phyloP scores from a whole-genome alignment of 2,329 filamentous ascomycete species.

The Fusarium acutatum region DNA sequence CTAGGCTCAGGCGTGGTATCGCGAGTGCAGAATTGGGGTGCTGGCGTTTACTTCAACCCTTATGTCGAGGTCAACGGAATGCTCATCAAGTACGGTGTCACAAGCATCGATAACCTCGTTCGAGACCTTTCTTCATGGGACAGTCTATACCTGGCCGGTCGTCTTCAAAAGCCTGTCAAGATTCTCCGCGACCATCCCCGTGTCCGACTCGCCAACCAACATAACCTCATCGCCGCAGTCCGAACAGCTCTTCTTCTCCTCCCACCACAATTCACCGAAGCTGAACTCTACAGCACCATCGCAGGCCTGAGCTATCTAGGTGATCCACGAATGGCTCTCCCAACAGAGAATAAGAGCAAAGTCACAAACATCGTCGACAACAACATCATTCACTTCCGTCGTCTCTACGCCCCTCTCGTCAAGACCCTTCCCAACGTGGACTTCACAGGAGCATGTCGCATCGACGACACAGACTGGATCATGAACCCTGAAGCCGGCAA shows the following conservation, averaged over 20 bases:
- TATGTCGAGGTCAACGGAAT: conserved; percentile 95
- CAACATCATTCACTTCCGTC: conserved; percentile 90
- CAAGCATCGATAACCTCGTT: conserved; percentile 90
- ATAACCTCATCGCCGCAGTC: conserved; percentile 91
- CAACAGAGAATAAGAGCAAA: conserved; percentile 90
- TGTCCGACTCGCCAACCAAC: conserved; percentile 92
- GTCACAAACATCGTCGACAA: conserved; percentile 93
- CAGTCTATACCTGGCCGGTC: conserved; percentile 93
- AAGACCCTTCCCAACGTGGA: conserved; percentile 88
- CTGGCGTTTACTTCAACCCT: conserved; percentile 97
- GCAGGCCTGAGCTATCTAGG: conserved; percentile 93
- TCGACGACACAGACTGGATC: conserved; percentile 52
- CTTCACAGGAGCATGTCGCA: conserved; percentile 67
- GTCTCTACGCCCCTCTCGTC: conserved; percentile 89
- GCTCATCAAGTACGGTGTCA: conserved; percentile 97
- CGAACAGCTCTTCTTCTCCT: conserved; percentile 89
- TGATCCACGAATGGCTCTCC: conserved; percentile 93
- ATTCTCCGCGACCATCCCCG: conserved; percentile 93
- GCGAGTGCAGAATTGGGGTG: conserved; percentile 88
- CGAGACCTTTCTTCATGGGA: conserved; percentile 90
- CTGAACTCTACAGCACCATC: conserved; percentile 88
- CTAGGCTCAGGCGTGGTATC: conserved; percentile 88
- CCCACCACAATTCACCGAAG: conserved; percentile 84
- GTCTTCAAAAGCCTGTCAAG: conserved; percentile 97
- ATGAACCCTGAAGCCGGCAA: conserved; percentile 65